These are phyloP conservation scores for Eucalyptus tenuipes DNA, from an alignment of 345 rosid species.

Conservation along the genomic window DNA sequence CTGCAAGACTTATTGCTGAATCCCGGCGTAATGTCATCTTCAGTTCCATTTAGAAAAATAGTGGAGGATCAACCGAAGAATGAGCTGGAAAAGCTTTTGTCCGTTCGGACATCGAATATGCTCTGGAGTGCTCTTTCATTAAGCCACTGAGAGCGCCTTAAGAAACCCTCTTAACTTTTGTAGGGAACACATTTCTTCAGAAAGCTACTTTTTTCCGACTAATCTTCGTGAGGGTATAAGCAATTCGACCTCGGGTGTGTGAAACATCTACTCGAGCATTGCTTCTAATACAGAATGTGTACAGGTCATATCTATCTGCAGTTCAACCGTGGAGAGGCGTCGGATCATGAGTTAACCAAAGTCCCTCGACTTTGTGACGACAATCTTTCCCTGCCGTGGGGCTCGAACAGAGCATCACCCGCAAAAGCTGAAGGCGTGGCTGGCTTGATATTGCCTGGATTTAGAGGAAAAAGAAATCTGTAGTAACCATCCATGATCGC, in stretches of 20 bases:
- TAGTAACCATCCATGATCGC: constrained; percentile 84
- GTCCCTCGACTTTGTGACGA: neutral
- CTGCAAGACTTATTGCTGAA: neutral
- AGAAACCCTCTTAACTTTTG: neutral
- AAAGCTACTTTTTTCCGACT: neutral
- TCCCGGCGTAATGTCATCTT: neutral
- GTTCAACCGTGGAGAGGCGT: neutral
- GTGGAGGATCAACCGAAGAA: neutral
- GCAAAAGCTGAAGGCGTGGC: constrained; percentile 39
- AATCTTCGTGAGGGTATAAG: neutral
- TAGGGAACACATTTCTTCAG: neutral
- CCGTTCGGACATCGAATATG: neutral
- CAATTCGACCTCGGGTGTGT: neutral
- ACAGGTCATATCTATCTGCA: neutral
- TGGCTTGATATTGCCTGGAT: constrained; percentile 72
- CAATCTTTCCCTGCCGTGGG: constrained; percentile 51
- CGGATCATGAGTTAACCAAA: neutral
- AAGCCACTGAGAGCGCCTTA: neutral
- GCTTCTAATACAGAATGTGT: neutral
- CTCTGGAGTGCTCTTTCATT: neutral
- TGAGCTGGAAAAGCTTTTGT: neutral
- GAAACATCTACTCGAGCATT: neutral
- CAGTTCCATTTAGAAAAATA: neutral
- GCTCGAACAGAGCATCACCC: constrained; percentile 22
- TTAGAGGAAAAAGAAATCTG: constrained; percentile 63